These are phyloP conservation scores for Solanum ossicruentum DNA, from an alignment of 257 asterid genomes.

Conservation along the genomic window DNA sequence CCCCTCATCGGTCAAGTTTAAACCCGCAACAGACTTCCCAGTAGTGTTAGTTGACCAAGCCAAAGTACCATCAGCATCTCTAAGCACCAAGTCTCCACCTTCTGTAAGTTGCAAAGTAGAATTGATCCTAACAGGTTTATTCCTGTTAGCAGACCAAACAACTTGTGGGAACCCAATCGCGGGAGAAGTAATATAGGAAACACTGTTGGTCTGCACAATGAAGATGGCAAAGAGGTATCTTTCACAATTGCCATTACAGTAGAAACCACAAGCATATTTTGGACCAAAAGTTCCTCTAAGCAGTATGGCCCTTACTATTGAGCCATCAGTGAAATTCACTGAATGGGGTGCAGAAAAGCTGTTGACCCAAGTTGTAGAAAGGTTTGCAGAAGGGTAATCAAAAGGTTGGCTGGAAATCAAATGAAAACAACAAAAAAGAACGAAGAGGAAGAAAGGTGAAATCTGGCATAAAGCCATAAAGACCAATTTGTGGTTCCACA, in stretches of 20 bases:
- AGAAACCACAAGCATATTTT: constrained; percentile 34
- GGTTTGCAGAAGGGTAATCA: constrained; percentile 34
- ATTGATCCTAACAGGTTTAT: constrained; percentile 18
- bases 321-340: constrained; percentile 6
- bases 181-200: constrained; percentile 3
- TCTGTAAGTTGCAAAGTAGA: constrained; percentile 24
- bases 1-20: constrained; percentile 27
- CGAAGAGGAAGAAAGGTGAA: not conserved
- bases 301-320: constrained; percentile 25
- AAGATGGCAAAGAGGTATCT: constrained; percentile 26
- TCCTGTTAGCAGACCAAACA: constrained; percentile 43
- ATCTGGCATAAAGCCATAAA: not conserved
- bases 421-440: not conserved
- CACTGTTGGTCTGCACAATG: constrained; percentile 25
- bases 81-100: constrained; percentile 19
- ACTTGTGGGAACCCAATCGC: constrained; percentile 25
- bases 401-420: constrained; percentile 13
- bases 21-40: constrained; percentile 13
- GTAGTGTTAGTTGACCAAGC: constrained; percentile 41
- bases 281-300: constrained; percentile 31
- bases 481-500: not conserved
- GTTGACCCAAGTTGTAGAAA: constrained; percentile 35
- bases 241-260: constrained; percentile 26
- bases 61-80: constrained; percentile 25
- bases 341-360: constrained; percentile 20